Base-by-base conservation (phyloP, 257 asterid genomes). In the Haberlea rhodopensis region DNA sequence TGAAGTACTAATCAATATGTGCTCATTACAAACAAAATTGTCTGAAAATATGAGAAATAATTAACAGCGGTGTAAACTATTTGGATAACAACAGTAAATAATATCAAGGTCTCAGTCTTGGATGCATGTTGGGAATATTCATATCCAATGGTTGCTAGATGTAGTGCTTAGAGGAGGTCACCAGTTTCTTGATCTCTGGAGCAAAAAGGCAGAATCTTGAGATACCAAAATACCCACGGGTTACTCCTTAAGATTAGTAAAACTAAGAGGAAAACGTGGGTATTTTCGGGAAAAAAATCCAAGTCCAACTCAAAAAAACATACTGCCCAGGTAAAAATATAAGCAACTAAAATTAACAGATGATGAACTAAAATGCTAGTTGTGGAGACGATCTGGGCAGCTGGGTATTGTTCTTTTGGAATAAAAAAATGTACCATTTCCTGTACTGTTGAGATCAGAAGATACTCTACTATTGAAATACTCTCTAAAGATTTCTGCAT, bases 301-400 rank as follows among this genome's bases (percentile, higher is more conserved):
- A 67, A 70, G 66, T 62, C 59, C 28, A 67, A 52, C 18, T 40
- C 37, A 53, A 65, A 68, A 75, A 9, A 37, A 58, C n/a, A n/a
- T n/a, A n/a, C n/a, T n/a, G n/a, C n/a, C n/a, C n/a, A n/a, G n/a
- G n/a, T 29, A 2, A 23, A 53, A 53, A n/a, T n/a, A 40, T 21
- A 8, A 18, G 31, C n/a, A n/a, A n/a, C n/a, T 3, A 1, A 11
- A 53, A 46, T 37, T 24, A 40, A 11, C 48, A 40, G 48, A 11
- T 11, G 48, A 45, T 2, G 6, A 10, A 45, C 4, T 11, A 13
- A 0, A 40, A 18, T 70, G 71, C 79, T 85, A 73, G 82, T 91
- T 91, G 77, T 91, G 98, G 55, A 91, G 96, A 71, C 90, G 91
- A 86, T 91, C 98, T 77, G 98, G 96, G 80, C 96, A 88, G 81